Base-by-base conservation (phyloP, 306 rosid species). In the Rosa chinensis region DNA sequence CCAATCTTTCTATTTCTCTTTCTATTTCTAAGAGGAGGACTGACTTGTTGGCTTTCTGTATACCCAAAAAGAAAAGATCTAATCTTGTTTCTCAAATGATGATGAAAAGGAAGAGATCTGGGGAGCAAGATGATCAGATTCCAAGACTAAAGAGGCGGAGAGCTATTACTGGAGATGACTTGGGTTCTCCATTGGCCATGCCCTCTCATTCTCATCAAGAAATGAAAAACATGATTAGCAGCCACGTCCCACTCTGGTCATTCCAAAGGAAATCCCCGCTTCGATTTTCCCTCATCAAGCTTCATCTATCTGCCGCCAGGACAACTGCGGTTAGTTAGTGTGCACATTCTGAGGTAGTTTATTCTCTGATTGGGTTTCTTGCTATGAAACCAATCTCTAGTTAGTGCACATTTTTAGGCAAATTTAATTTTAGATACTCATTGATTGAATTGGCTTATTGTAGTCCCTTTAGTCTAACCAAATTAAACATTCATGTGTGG, bases 1-100 rank as follows among this genome's bases (percentile, higher is more conserved):
- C 21, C 87, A 69, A 76, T 66, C 80, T 73, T 76, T 32, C 35
- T 32, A 11, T 50, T 50, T 14, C 20, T 13, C n/a, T n/a, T n/a
- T n/a, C n/a, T n/a, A n/a, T n/a, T n/a, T n/a, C n/a, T n/a, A 13
- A 11, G 64, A 58, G 32, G 32, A 58, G 32, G 32, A 7, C 64
- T 8, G 64, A 58, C 14, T 58, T 58, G 64, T 58, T 58, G 64
- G 32, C 1, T 23, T 58, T 58, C 14, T 0, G 8, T 55, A 23
- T 58, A n/a, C 35, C 64, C 32, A 58, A n/a, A 12, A 58, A 55
- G 10, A 55, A 55, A 8, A 55, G 23, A 14, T 50, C 56, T 50
- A 13, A 4, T 13, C 18, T 50, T 50, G 17, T 5, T 50, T 50
- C 56, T 50, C 0, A 50, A 20, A 1, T 1, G 3, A 55, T 6